A percentile compares a stretch with the other conserved stretches of the same genome.
These are phyloP conservation scores for Blepharisma stoltei DNA, from an alignment of 73 alveolate species.

Conservation along the genomic window DNA sequence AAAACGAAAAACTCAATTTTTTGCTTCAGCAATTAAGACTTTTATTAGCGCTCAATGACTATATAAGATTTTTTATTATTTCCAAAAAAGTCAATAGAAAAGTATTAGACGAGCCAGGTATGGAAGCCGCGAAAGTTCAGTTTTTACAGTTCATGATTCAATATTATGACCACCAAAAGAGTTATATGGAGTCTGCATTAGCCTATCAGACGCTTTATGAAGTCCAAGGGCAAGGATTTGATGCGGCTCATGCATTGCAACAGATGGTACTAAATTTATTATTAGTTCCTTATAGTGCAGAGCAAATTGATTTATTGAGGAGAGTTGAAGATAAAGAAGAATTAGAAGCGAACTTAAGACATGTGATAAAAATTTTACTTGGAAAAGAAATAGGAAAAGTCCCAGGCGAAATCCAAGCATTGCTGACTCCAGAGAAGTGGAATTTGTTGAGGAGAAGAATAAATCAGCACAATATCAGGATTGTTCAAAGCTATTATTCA, in stretches of 20 bases:
- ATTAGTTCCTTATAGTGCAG: neutral
- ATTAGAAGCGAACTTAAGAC: constrained; percentile 49
- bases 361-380: constrained; percentile 47
- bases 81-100: constrained; percentile 75
- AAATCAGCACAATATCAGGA: constrained; percentile 87
- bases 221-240: neutral
- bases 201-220: constrained; percentile 36
- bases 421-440: constrained; percentile 31
- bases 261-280: constrained; percentile 32
- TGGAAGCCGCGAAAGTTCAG: constrained; percentile 74
- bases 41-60: constrained; percentile 76
- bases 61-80: constrained; percentile 72
- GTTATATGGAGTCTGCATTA: constrained; percentile 72
- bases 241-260: constrained; percentile 6
- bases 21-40: constrained; percentile 82
- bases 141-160: constrained; percentile 70
- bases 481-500: constrained; percentile 72
- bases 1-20: constrained; percentile 83
- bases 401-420: constrained; percentile 26
- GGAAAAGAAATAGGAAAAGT: constrained; percentile 48
- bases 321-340: constrained; percentile 56
- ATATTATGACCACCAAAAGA: constrained; percentile 83
- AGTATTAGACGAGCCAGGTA: constrained; percentile 71
- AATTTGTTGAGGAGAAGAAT: constrained; percentile 72
- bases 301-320: constrained; percentile 4